phyloP scores from a whole-genome alignment of 2,329 filamentous ascomycete genomes.

The Botrytis medusae region DNA sequence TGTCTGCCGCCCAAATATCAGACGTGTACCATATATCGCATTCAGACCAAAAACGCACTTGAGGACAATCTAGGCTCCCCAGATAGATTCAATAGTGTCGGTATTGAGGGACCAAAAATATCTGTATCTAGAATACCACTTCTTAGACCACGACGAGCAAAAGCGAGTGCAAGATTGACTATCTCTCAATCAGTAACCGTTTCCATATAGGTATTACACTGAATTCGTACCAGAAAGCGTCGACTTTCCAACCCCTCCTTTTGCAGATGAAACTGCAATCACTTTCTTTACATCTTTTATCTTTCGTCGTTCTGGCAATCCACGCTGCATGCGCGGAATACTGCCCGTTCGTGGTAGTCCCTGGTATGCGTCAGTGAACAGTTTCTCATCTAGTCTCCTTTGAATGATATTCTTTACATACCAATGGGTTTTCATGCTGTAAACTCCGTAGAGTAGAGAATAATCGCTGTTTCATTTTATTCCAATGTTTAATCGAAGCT shows the following conservation, averaged over 20 bases:
- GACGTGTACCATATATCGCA: conserved; percentile 24
- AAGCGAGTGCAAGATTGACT: conserved; percentile 82
- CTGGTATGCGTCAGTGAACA: conserved; percentile 47
- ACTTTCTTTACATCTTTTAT: conserved; percentile 86
- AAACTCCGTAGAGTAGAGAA: conserved; percentile 57
- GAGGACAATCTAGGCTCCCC: conserved; percentile 74
- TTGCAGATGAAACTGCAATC: conserved; percentile 95
- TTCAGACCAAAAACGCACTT: conserved; percentile 51
- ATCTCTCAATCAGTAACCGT: conserved; percentile 19
- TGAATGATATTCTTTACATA: conserved; percentile 43
- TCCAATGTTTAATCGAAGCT: conserved; percentile 21
- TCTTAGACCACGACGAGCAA: conserved; percentile 77
- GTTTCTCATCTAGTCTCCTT: background rate
- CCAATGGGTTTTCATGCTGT: conserved; percentile 85
- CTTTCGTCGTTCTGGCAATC: conserved; percentile 75
- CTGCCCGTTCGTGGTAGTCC: conserved; percentile 78
- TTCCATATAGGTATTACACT: background rate
- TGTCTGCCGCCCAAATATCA: conserved; percentile 51
- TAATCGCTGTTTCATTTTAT: conserved; percentile 42
- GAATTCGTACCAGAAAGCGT: conserved; percentile 71
- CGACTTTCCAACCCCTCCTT: conserved; percentile 97
- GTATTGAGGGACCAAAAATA: conserved; percentile 94
- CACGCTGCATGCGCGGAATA: conserved; percentile 74
- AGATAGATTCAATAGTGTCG: conserved; percentile 79
- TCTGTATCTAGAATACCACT: conserved; percentile 92